phyloP scores from a whole-genome alignment of 768 basidiomycete species.

The Phylloporus sp. region DNA sequence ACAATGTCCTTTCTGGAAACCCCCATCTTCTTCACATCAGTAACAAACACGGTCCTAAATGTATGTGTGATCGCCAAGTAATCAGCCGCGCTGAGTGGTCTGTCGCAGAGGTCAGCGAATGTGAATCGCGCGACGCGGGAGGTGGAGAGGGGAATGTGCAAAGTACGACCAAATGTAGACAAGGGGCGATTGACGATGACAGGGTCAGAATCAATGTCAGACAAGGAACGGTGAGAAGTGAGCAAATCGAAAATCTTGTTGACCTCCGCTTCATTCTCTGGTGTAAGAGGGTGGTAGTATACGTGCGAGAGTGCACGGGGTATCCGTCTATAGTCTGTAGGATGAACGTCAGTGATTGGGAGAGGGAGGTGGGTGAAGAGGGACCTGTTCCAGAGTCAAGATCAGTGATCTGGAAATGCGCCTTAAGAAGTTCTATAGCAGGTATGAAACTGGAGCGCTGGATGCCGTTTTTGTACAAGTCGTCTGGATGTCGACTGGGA shows the following conservation, averaged over 20 bases:
- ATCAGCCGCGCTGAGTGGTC: conserved; percentile 90
- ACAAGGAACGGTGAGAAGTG: conserved; percentile 45
- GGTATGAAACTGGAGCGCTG: conserved; percentile 94
- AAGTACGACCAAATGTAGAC: conserved; percentile 85
- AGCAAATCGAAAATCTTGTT: conserved; percentile 80
- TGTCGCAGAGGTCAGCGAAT: conserved; percentile 84
- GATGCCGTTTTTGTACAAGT: conserved; percentile 98
- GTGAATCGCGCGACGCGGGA: conserved; percentile 78
- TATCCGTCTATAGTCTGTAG: conserved; percentile 86
- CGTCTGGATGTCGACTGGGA: conserved; percentile 89
- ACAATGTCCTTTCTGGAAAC: conserved; percentile 85
- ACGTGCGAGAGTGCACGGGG: conserved; percentile 92
- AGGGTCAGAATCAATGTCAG: conserved; percentile 36
- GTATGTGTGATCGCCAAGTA: conserved; percentile 89
- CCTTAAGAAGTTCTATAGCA: conserved; percentile 89
- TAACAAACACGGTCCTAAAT: conserved; percentile 85
- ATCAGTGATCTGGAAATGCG: conserved; percentile 82
- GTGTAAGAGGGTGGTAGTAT: conserved; percentile 80
- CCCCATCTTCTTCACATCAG: conserved; percentile 86
- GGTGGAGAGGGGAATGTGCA: conserved; percentile 77
- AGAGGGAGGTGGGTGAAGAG: background rate
- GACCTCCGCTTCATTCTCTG: conserved; percentile 65
- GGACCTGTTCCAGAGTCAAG: conserved; percentile 92
- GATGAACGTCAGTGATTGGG: background rate
- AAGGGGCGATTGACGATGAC: conserved; percentile 61